Evolutionary conservation across 345 rosid species (phyloP), one percentile per base, ranked within the genome.

Genomic region (Euclidium syriacum): DNA sequence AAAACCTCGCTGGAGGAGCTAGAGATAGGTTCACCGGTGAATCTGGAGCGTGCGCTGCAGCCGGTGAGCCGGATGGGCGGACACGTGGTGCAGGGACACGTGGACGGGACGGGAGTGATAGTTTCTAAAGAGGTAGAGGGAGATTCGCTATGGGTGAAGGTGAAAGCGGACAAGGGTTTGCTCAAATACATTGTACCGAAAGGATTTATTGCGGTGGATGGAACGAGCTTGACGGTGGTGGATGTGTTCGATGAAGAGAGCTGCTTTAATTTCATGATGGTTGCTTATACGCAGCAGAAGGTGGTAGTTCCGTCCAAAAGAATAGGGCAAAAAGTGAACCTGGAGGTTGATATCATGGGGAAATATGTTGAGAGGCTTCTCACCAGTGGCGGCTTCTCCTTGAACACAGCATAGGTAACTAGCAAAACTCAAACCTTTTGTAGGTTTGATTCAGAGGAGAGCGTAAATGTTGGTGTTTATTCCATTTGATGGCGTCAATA

Each of bases 281-380:
- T 86, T 49, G 80, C 83, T 47, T 91, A 86, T 55, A 85, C 96
- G 8, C 95, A 80, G 76, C 83, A 83, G 76, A 85, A 88, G 0
- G 83, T 91, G 10, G 90, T 88, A 47, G 77, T 88, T 68, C 85
- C 92, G 7, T 65, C 61, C 76, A 91, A 91, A 83, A 75, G 64
- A 36, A 73, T 80, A 36, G 89, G 98, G 15, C 84, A 91, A 59
- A 91, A 86, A 70, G 96, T 91, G 57, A 91, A 91, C 68, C 63
- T 91, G 70, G 98, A 91, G 79, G 95, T 89, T 65, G 96, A 91
- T 64, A 86, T 91, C 41, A 76, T 91, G 71, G 98, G 91, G 41
- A 91, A 91, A 73, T 86, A 91, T 50, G 98, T 91, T 7, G 98
- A 89, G 81, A 89, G 95, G 73, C 79, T 92, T 27, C 94, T 92